Conservation (phyloP, 2,329 filamentous ascomycete species). For the Trichoderma sp. region DNA sequence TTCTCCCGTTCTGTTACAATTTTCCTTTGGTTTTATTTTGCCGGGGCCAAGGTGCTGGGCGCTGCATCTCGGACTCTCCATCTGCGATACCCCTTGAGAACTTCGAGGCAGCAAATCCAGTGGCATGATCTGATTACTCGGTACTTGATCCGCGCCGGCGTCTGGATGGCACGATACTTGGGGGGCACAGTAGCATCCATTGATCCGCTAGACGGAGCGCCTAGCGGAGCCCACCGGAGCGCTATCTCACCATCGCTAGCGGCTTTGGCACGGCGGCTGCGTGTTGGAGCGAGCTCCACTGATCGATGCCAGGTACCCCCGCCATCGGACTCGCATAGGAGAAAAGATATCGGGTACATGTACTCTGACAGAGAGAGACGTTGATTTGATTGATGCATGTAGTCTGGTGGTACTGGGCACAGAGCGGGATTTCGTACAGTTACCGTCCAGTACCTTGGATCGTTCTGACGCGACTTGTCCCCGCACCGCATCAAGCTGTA, state of each 20-base stretch:
- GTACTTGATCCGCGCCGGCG: not conserved
- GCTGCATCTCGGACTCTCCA: not conserved
- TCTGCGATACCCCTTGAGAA: not conserved
- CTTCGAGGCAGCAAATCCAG: not conserved
- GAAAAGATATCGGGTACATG: not conserved
- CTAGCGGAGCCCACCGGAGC: not conserved
- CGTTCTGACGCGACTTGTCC: not conserved
- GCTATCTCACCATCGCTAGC: not conserved
- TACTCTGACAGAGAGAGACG: not conserved
- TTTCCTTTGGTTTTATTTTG: not conserved
- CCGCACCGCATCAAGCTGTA: not conserved
- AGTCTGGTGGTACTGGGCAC: not conserved
- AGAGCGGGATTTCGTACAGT: not conserved
- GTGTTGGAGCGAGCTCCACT: not conserved
- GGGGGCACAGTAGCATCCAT: not conserved
- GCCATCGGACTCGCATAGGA: not conserved
- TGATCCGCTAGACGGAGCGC: not conserved
- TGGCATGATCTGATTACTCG: slow-evolving; percentile 1
- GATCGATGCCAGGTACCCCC: slow-evolving; percentile 12
- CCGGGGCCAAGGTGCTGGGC: not conserved
- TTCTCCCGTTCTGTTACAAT: not conserved
- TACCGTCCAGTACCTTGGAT: not conserved
- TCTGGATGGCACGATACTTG: not conserved
- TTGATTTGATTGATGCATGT: not conserved
- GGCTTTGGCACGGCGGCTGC: not conserved